Base-by-base conservation (phyloP, 768 basidiomycete genomes). In the Dioszegia crocea region DNA sequence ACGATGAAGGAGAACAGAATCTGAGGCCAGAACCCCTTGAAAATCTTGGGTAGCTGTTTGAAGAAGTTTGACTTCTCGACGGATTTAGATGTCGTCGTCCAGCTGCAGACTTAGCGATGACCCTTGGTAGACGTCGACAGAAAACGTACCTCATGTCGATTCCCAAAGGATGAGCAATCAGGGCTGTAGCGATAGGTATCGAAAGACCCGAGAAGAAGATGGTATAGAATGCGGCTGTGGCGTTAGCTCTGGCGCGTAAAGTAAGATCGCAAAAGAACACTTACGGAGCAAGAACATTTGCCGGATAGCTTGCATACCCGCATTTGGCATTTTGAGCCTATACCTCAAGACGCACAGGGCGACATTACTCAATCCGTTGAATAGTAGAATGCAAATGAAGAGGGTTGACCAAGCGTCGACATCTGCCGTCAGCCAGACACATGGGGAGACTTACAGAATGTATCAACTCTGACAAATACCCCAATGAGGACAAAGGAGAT, bases 21-120 rank as follows among this genome's bases (percentile, higher is more conserved):
- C 61, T 82, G 46, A 84, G 64, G 67, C 81, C 86, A 85, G 79
- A 89, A 93, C 3, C 89, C 85, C 62, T 84, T 84, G 69, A 86
- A 79, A 71, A 93, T 91, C 56, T 84, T 83, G 1, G 91, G 91
- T 11, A 91, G 84, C 75, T 94, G 91, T 56, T 87, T 83, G 83
- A 88, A 91, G 80, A 94, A 91, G 73, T 91, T 92, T 3, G 87
- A 88, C 46, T 84, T 82, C 76, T 91, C 86, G 40, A 92, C 88
- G 76, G 89, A 87, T 83, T 91, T 91, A 65, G 83, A 83, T 3
- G 88, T 89, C 4, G 87, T 84, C 24, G 84, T 66, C 71, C 71
- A 73, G 1, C 51, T 53, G 26, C 26, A 9, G 3, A 16, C 14
- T 53, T 38, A 53, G 51, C 17, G 9, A n/a, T n/a, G 8, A 9